These are phyloP conservation scores for Cardamine resedifolia DNA, from an alignment of 345 rosid species.

Conservation along the genomic window DNA sequence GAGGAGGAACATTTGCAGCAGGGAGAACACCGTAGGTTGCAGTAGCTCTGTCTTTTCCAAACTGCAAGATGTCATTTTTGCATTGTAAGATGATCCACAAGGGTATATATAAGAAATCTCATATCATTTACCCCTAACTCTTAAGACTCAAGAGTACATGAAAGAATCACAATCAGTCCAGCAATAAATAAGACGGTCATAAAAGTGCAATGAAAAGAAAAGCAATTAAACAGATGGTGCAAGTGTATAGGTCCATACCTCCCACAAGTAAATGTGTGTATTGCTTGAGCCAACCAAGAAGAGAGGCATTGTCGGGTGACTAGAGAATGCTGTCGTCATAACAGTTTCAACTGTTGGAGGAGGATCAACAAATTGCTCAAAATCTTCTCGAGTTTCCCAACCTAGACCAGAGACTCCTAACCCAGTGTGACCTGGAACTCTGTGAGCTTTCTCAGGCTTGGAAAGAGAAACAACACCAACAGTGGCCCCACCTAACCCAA, in stretches of 20 bases:
- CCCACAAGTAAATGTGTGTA: conserved; percentile 88
- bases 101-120: conserved; percentile 7
- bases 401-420: conserved; percentile 72
- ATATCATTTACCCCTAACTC: neutral
- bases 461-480: conserved; percentile 52
- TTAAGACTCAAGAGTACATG: neutral
- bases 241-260: conserved; percentile 54
- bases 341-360: conserved; percentile 71
- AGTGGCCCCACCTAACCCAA: conserved; percentile 78
- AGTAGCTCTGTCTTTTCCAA: conserved; percentile 72
- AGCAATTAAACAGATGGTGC: neutral
- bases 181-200: neutral
- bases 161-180: neutral
- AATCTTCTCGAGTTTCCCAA: conserved; percentile 75
- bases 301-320: conserved; percentile 87
- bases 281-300: conserved; percentile 95
- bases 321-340: conserved; percentile 74
- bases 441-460: conserved; percentile 56
- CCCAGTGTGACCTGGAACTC: conserved; percentile 64
- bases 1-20: conserved; percentile 83
- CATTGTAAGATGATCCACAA: conserved; percentile 32
- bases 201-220: neutral
- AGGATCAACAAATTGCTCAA: conserved; percentile 67
- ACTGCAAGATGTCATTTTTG: conserved; percentile 53
- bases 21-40: conserved; percentile 94